A percentile compares a stretch with the other conserved stretches of the same genome.
Conservation (phyloP, 305 asterid genomes). For the Rubia occidens region DNA sequence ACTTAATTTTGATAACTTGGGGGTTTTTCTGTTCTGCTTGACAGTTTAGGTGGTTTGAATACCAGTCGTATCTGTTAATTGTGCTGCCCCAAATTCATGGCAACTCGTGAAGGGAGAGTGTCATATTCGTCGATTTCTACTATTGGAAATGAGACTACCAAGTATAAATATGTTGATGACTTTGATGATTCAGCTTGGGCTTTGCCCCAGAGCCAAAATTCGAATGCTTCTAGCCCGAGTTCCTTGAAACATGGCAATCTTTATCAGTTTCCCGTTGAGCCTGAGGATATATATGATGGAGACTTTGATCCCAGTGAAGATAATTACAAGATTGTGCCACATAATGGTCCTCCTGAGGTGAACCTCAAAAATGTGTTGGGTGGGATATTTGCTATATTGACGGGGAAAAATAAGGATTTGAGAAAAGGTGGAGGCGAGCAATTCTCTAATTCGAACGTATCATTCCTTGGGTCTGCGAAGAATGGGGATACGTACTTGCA, state of each 20-base stretch:
- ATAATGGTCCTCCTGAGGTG: slow-evolving; percentile 63
- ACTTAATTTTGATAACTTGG: background rate
- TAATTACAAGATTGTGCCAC: slow-evolving; percentile 23
- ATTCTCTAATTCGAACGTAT: slow-evolving; percentile 52
- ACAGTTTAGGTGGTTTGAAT: slow-evolving; percentile 14
- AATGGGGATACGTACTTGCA: slow-evolving; percentile 81
- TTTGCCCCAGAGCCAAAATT: slow-evolving; percentile 29
- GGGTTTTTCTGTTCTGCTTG: slow-evolving; percentile 7
- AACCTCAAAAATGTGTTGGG: slow-evolving; percentile 60
- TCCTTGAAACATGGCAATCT: slow-evolving; percentile 31
- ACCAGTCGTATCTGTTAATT: slow-evolving; percentile 10
- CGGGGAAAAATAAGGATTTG: slow-evolving; percentile 51
- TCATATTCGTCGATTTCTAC: slow-evolving; percentile 50
- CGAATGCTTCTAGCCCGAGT: slow-evolving; percentile 7
- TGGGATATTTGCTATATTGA: slow-evolving; percentile 70
- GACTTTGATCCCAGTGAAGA: slow-evolving; percentile 57
- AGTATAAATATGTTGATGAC: slow-evolving; percentile 57
- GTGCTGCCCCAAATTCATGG: slow-evolving; percentile 32
- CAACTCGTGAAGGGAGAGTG: slow-evolving; percentile 40
- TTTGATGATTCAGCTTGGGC: slow-evolving; percentile 47
- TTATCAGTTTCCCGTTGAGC: slow-evolving; percentile 36
- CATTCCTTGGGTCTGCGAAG: slow-evolving; percentile 77
- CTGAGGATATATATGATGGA: slow-evolving; percentile 44
- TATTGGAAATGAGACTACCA: slow-evolving; percentile 39
- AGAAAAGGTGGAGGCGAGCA: slow-evolving; percentile 29